Base-by-base conservation (phyloP, 2,329 filamentous ascomycete genomes). In the Trichoderma sp. region DNA sequence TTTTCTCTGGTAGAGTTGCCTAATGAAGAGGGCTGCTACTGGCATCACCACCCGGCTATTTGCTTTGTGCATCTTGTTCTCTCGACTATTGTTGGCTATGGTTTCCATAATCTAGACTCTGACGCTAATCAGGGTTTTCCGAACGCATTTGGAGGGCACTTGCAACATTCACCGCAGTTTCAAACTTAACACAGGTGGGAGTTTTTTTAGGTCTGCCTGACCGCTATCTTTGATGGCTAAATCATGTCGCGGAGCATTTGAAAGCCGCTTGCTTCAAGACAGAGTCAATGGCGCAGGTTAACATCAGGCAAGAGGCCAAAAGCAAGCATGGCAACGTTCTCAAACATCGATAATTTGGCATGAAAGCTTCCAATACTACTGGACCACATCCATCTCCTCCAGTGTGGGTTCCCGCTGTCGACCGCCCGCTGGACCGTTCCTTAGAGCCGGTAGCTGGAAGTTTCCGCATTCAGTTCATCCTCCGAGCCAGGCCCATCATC, bases 381-480 rank as follows among this genome's bases (percentile, higher is more conserved):
- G n/a, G 32, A 18, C 10, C 5, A 16, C 34, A 14, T 24, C n/a
- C 4, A 21, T 26, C 16, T 55, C 8, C 34, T 26, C 30, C 10
- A 34, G 30, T 16, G 61, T 65, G 61, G 61, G 51, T 37, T 55
- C 26, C 61, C 60, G 32, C n/a, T 6, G 46, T 52, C 26, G 32
- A 18, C n/a, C 39, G 34, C 51, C 51, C 34, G 30, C 10, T 43
- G 34, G 61, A n/a, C 52, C 49, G 49, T 37, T 18, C 61, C 51
- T 55, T 30, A 65, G 10, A 64, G 6, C 61, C 61, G 51, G 61
- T 30, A 65, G 26, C 51, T 32, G 16, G 18, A 24, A 34, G 39
- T 55, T 55, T 34, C 61, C 61, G 14, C 21, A 65, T 55, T 26
- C 24, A 65, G 61, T 30, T 55, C 49, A 30, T 55, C 32, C 61